phyloP scores from a whole-genome alignment of 352 stramenopile genomes.

The Salisapilia sapeloensis region DNA sequence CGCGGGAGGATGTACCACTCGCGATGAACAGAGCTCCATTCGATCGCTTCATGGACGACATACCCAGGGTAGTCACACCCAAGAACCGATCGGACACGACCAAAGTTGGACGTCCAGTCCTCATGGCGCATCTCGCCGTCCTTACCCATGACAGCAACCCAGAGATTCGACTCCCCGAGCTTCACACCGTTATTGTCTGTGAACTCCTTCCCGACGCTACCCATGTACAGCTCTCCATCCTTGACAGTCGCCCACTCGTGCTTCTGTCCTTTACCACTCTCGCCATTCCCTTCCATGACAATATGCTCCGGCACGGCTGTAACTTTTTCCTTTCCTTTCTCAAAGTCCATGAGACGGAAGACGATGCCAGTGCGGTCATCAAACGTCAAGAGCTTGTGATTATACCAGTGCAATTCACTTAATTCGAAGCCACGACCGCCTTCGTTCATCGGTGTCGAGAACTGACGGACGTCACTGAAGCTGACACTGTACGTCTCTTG shows the following conservation, averaged over 20 bases:
- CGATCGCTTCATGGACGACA: constrained; percentile 96
- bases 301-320: constrained; percentile 89
- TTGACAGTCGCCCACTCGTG: constrained; percentile 99
- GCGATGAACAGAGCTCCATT: constrained; percentile 87
- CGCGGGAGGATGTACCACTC: constrained; percentile 97
- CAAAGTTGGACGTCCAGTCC: constrained; percentile 91
- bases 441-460: constrained; percentile 84
- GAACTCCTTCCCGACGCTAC: constrained; percentile 91
- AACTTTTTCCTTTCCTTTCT: constrained; percentile 41
- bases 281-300: constrained; percentile 93
- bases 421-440: constrained; percentile 93
- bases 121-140: constrained; percentile 70
- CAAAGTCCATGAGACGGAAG: constrained; percentile 91
- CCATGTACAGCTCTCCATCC: constrained; percentile 94
- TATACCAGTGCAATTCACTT: constrained; percentile 83
- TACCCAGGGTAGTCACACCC: constrained; percentile 85
- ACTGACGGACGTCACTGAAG: constrained; percentile 53
- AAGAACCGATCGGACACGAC: constrained; percentile 84
- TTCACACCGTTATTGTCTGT: constrained; percentile 85
- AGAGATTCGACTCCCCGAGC: constrained; percentile 94
- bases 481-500: constrained; percentile 32
- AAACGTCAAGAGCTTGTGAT: constrained; percentile 86
- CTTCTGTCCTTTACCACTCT: constrained; percentile 97
- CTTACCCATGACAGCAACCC: constrained; percentile 86
- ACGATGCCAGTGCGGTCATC: constrained; percentile 97